phyloP scores from a whole-genome alignment of 805 yeast species.

The Ogataea neopini region DNA sequence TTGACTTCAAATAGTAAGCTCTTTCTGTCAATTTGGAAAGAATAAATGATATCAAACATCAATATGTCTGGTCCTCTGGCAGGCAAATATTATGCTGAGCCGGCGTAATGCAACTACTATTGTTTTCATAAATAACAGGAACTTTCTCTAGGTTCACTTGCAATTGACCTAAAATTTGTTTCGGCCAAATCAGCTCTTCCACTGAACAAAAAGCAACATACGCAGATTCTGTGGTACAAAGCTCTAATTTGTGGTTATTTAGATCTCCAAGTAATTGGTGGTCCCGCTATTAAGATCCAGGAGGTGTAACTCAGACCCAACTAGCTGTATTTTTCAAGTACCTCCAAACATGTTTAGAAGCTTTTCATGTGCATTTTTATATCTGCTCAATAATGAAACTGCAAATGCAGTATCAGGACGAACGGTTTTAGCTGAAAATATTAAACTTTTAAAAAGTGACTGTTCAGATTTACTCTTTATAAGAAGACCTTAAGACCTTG shows the following conservation, averaged over 20 bases:
- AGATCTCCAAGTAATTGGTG: neutral
- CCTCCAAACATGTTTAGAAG: conserved; percentile 11
- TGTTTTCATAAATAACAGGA: neutral
- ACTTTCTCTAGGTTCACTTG: neutral
- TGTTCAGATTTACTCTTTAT: too few species aligned
- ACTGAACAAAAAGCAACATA: neutral
- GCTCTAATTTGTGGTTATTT: neutral
- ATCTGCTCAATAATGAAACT: conserved; percentile 2
- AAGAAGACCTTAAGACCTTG: too few species aligned
- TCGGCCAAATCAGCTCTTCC: neutral
- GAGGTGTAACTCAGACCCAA: neutral
- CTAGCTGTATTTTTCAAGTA: conserved; percentile 16
- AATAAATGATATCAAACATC: neutral
- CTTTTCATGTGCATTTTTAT: neutral
- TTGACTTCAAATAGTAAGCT: neutral
- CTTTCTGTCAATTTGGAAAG: neutral
- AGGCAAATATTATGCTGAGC: neutral
- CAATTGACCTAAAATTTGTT: neutral
- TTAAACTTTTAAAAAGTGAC: too few species aligned
- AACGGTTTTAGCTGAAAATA: conserved; percentile 7
- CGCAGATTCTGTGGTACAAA: neutral
- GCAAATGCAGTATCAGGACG: conserved; percentile 4
- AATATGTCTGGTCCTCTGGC: neutral
- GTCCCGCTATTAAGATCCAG: neutral
- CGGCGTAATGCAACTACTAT: neutral